Evolutionary conservation across 2,329 filamentous ascomycete species (phyloP), one percentile per base, ranked within the genome.

Genomic region (Coccinonectria pachysandricola): DNA sequence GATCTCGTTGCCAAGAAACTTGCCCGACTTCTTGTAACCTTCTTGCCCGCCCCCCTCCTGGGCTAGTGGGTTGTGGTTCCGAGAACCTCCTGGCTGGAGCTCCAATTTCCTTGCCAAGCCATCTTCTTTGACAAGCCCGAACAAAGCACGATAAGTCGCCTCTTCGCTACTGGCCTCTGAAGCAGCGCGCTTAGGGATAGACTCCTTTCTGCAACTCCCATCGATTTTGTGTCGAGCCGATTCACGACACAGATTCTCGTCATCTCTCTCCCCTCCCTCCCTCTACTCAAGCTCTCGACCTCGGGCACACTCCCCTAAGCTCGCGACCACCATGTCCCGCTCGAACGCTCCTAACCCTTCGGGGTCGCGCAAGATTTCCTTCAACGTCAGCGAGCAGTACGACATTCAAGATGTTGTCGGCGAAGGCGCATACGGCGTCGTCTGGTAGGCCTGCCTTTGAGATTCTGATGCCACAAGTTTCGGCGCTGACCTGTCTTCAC

Each of bases 391-490:
- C 51, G 91, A 98, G 60, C 91, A 98, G 59, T 98, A 98, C 56
- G 91, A 98, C 53, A 98, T 98, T 43, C 88, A 96, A 57, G 91
- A 98, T 77, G 91, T 98, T 24, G 92, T 98, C 34, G 91, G 91
- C 44, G 91, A 98, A 62, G 91, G 91, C 52, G 91, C 91, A 40
- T 98, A 98, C 52, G 91, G 91, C 57, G 88, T 98, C 41, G 91
- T 98, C 43, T 96, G 91, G 87, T 95, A 71, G 56, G 80, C 62
- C 30, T 24, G 7, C 18, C 22, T 21, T 25, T n/a, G 10, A 13
- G 16, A 13, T n/a, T 23, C n/a, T 13, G 10, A 20, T 30, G 17
- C 15, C 27, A 14, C 24, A 11, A 15, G 4, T 19, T 22, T 9
- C 23, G 19, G 12, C 14, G 19, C 17, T 37, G 13, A 19, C 35